Evolutionary conservation across 805 yeast species (phyloP).

Genomic region (Teunomyces pallodes): DNA sequence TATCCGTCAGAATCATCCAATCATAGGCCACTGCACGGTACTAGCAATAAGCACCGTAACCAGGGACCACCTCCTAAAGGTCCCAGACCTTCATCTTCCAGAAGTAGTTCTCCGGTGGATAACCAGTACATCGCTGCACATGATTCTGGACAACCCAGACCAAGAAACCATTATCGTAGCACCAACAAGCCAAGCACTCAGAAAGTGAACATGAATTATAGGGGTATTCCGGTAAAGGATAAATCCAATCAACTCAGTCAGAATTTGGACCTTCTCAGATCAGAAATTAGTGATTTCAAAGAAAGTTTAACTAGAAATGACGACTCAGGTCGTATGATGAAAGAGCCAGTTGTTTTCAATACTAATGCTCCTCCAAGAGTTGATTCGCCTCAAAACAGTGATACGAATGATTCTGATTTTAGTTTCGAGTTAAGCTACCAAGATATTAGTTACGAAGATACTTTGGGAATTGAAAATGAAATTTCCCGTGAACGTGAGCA

Average conservation of each 20-base stretch:
- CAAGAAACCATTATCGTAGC: constrained; percentile 8
- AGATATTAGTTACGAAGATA: constrained; percentile 39
- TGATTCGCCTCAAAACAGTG: constrained; percentile 1
- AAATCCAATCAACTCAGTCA: constrained; percentile 39
- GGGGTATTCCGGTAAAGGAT: constrained; percentile 12
- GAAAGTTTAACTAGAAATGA: constrained; percentile 36
- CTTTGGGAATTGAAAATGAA: constrained; percentile 35
- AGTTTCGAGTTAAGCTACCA: constrained; percentile 40
- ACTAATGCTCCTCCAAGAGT: neutral
- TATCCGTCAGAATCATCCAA: constrained; percentile 12
- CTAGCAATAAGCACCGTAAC: neutral
- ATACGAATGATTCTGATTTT: constrained; percentile 25
- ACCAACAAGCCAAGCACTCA: neutral
- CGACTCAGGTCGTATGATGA: constrained; percentile 1
- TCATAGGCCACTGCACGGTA: constrained; percentile 1
- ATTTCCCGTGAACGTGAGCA: constrained; percentile 17
- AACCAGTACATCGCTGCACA: neutral
- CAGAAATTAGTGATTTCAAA: constrained; percentile 44
- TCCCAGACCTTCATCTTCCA: neutral
- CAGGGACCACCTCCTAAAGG: constrained; percentile 5
- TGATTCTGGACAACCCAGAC: neutral
- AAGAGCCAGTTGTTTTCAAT: neutral
- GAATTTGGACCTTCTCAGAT: constrained; percentile 38
- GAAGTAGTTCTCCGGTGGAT: neutral
- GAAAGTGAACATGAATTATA: constrained; percentile 9